Conservation (phyloP, 768 basidiomycete genomes). For the Amanita polypyramis region DNA sequence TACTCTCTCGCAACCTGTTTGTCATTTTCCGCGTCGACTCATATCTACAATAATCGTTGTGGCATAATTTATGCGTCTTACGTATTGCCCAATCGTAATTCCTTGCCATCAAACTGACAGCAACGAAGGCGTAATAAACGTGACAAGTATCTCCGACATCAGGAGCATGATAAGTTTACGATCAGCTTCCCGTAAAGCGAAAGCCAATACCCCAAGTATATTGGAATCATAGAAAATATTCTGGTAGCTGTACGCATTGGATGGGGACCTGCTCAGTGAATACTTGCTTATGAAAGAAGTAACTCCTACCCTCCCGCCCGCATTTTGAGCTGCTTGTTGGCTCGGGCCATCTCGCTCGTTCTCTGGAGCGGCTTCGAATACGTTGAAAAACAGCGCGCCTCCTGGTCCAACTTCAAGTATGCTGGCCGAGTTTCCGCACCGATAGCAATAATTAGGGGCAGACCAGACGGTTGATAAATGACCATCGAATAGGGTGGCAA, state of each 20-base stretch:
- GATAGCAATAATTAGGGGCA: conserved; percentile 97
- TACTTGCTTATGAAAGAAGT: conserved; percentile 8
- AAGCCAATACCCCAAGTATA: not conserved
- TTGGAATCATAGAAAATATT: conserved; percentile 55
- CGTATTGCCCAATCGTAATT: not conserved
- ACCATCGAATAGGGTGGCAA: conserved; percentile 92
- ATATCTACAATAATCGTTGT: not conserved
- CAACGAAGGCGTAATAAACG: not conserved
- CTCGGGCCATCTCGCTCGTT: conserved; percentile 88
- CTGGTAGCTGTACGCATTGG: conserved; percentile 47
- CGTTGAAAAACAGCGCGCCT: conserved; percentile 86
- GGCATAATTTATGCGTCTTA: not conserved
- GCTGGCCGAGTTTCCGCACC: conserved; percentile 95
- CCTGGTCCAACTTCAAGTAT: conserved; percentile 93
- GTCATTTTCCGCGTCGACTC: too few species aligned
- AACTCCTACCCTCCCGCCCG: conserved; percentile 52
- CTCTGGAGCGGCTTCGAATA: conserved; percentile 97
- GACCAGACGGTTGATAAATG: conserved; percentile 97
- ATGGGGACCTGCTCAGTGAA: conserved; percentile 9
- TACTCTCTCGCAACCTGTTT: not conserved
- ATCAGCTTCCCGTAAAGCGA: not conserved
- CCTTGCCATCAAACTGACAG: not conserved
- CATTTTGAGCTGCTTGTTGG: conserved; percentile 67
- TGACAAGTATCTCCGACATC: not conserved
- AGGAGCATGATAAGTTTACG: not conserved